Base-by-base conservation (phyloP, 1,284 basidiomycete genomes). In the Tylopilus sp. region DNA sequence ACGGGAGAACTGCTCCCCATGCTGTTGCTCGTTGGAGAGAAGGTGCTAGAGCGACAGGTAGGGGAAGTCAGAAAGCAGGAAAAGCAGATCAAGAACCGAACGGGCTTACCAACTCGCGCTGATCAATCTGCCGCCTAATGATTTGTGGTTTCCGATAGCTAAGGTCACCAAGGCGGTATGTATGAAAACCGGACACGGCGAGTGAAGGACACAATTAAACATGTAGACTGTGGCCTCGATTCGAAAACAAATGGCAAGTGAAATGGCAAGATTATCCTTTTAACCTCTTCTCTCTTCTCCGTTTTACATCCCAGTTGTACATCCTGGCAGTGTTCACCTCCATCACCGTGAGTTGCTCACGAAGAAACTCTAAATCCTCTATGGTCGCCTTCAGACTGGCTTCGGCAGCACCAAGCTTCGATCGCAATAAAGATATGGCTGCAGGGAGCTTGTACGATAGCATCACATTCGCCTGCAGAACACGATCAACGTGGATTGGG, bases 241-340 rank as follows among this genome's bases (percentile, higher is more conserved):
- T 23, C 21, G 21, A 23, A 23, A 23, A 23, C 21, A 23, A 23
- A 23, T 23, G 6, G 3, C 21, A 23, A 23, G 6, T 6, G 21
- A 23, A 11, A 29, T 11, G 28, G 11, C 28, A 11, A 29, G 35
- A 35, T 13, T 11, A 39, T 44, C 31, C 9, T 3, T 21, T 63
- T 48, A 61, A 23, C 31, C 37, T 18, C 51, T 55, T 44, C 48
- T 43, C 25, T 26, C 90, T 74, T 61, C 92, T 74, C 54, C 87
- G 74, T 65, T 91, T 92, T 38, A 96, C 92, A 65, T 96, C 93
- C 88, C 89, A 95, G 64, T 99, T 99, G 69, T 97, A 97, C 46
- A 97, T 88, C 31, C 96, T 77, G 8, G 96, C 96, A 23, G 92
- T 96, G 67, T 98, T 98, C 53, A 99, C 96, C 67, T 99, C 95